A percentile compares a stretch with the other conserved stretches of the same genome.
These are phyloP conservation scores for Erysimum cheiri DNA, from an alignment of 441 rosid genomes.

Conservation along the genomic window DNA sequence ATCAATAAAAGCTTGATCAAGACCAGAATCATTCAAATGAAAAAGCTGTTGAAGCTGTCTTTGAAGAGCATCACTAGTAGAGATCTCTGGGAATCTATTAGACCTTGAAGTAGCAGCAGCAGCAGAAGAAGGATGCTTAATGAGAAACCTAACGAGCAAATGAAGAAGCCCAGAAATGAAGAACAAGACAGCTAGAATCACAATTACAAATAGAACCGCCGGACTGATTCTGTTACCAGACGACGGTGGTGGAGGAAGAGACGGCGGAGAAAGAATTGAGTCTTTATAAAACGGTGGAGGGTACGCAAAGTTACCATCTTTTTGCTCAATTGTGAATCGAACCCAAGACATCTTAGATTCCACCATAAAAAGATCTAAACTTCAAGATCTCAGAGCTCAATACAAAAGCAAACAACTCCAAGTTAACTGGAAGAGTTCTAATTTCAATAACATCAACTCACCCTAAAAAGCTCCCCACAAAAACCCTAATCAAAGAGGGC, in stretches of 20 bases:
- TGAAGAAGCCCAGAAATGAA: constrained; percentile 76
- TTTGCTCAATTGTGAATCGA: constrained; percentile 63
- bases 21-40: constrained; percentile 76
- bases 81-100: constrained; percentile 61
- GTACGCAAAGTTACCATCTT: constrained; percentile 63
- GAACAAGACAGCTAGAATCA: constrained; percentile 67
- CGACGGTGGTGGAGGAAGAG: constrained; percentile 53
- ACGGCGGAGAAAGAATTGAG: constrained; percentile 50
- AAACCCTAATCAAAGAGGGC: constrained; percentile 37
- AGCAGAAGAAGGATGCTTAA: constrained; percentile 73
- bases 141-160: constrained; percentile 70
- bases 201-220: constrained; percentile 64
- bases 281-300: constrained; percentile 69
- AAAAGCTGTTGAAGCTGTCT: constrained; percentile 79
- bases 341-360: constrained; percentile 67
- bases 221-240: constrained; percentile 69
- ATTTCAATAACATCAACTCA: constrained; percentile 40
- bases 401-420: constrained; percentile 37
- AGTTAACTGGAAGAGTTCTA: constrained; percentile 32
- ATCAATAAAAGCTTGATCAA: constrained; percentile 76
- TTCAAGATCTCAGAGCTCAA: constrained; percentile 37
- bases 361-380: constrained; percentile 26
- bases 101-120: constrained; percentile 61
- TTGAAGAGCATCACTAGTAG: constrained; percentile 66
- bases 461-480: no score